Percentiles rank a stretch among this genome's conserved stretches.
phyloP scores from a whole-genome alignment of 805 yeast genomes.

The Blastobotrys peoriensis region DNA sequence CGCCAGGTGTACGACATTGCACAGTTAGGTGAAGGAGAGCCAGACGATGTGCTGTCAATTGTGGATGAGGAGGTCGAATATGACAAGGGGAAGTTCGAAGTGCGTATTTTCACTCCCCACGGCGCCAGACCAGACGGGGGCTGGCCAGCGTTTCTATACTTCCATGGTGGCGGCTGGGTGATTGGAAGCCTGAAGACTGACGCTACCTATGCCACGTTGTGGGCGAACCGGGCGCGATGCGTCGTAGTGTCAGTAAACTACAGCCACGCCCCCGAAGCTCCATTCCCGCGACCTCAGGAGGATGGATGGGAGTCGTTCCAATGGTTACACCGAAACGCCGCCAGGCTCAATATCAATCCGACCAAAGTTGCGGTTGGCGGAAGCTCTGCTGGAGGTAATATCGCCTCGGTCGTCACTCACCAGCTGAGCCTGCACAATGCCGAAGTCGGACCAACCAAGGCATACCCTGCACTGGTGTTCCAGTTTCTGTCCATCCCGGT shows the following conservation, averaged over 20 bases:
- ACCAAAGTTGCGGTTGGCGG: slow-evolving; percentile 38
- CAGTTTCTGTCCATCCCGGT: slow-evolving; percentile 38
- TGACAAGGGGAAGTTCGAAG: slow-evolving; percentile 4
- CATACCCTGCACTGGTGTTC: slow-evolving; percentile 33
- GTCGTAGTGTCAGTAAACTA: slow-evolving; percentile 42
- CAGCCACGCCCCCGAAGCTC: slow-evolving; percentile 44
- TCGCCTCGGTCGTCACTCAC: slow-evolving; percentile 27
- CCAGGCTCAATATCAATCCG: slow-evolving; percentile 8
- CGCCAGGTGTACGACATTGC: neutral
- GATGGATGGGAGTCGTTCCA: slow-evolving; percentile 35
- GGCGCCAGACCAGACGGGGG: slow-evolving; percentile 32
- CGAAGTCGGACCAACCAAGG: slow-evolving; percentile 20
- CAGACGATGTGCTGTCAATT: neutral
- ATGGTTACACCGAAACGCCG: slow-evolving; percentile 8
- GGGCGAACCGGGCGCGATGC: slow-evolving; percentile 33
- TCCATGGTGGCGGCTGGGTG: slow-evolving; percentile 43
- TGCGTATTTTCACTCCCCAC: slow-evolving; percentile 35
- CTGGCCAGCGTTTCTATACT: slow-evolving; percentile 35
- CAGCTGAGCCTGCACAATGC: slow-evolving; percentile 18
- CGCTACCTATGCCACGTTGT: slow-evolving; percentile 37
- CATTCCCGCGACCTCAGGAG: slow-evolving; percentile 42
- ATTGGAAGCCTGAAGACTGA: slow-evolving; percentile 37
- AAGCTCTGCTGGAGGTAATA: slow-evolving; percentile 39
- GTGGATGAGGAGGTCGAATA: neutral
- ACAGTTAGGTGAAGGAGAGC: neutral